Evolutionary conservation across 257 asterid species (phyloP), one percentile per base, ranked within the genome.

Genomic region (Solanum clarkiae): DNA sequence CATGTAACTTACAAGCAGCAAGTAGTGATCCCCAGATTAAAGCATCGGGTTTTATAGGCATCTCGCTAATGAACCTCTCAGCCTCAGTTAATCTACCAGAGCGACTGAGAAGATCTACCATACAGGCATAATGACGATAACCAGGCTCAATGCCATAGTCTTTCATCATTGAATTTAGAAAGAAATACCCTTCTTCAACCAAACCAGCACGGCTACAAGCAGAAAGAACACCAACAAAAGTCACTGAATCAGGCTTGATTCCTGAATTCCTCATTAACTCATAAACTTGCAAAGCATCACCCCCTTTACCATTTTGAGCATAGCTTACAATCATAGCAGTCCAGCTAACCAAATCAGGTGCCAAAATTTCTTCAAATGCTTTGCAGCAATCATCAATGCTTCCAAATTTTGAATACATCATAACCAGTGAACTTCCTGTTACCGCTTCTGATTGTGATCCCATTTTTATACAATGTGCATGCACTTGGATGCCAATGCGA

Each of bases 31-130:
- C 97, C 98, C 97, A 95, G 53, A 93, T 85, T 80, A 92, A 80
- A 57, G 84, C 86, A 84, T 89, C 90, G 26, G 96, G 87, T 86
- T 90, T 81, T 59, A 91, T 60, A 57, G 94, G 98, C 98, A 93
- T 93, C 63, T 86, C 80, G 24, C n/a, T 16, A 60, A 95, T 91
- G 63, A 96, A 90, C 85, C 84, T 91, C 90, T 89, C 88, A 36
- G 98, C 98, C 88, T 96, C 97, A 80, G 90, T 88, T 16, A 95
- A 54, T 87, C 92, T 90, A 44, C 98, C 98, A 2, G 97, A 93
- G 14, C 97, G 95, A 57, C 98, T 93, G 74, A 96, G 96, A 89
- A 95, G 85, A 87, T 93, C 96, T 85, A 95, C 97, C 94, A 94
- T 92, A 70, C 97, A 92, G 20, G 92, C 88, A 51, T 93, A 96